Conservation (phyloP, 257 asterid genomes). For the Avicennia marina region DNA sequence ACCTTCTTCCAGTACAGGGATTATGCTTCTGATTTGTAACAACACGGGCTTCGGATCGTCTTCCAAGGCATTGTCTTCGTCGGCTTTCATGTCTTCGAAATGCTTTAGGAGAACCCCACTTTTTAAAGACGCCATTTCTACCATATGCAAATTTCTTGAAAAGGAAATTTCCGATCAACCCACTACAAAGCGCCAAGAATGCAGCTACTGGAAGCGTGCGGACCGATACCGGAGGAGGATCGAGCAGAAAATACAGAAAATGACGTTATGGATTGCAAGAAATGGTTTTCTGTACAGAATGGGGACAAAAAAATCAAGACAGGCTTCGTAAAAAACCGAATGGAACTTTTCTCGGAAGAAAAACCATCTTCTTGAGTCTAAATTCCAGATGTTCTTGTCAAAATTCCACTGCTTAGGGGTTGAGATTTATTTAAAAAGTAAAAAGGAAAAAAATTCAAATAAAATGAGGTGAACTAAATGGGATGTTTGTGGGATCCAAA, state of each 20-base stretch:
- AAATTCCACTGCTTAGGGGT: not conserved
- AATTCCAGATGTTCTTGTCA: not conserved
- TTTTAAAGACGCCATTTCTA: conserved; percentile 44
- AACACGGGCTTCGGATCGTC: conserved; percentile 37
- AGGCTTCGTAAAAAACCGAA: not conserved
- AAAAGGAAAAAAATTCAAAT: not conserved
- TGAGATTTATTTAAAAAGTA: not conserved
- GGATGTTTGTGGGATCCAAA: not conserved
- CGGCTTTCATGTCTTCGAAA: conserved; percentile 44
- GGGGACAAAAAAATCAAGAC: not conserved
- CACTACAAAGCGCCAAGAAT: not conserved
- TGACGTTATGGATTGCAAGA: not conserved
- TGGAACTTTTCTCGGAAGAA: not conserved
- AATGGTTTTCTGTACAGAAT: not conserved
- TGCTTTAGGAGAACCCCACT: conserved; percentile 57
- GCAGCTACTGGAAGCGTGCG: not conserved
- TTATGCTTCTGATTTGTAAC: conserved; percentile 68
- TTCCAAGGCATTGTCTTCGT: conserved; percentile 14
- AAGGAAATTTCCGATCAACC: too few species aligned
- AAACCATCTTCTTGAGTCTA: not conserved
- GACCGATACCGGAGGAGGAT: not conserved
- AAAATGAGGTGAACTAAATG: not conserved
- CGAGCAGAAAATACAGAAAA: not conserved
- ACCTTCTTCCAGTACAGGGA: conserved; percentile 73
- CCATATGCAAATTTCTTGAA: not conserved